Percentiles rank a stretch among this genome's conserved stretches.
phyloP scores from a whole-genome alignment of 2,329 filamentous ascomycete species.

The Aspergillus sp. region DNA sequence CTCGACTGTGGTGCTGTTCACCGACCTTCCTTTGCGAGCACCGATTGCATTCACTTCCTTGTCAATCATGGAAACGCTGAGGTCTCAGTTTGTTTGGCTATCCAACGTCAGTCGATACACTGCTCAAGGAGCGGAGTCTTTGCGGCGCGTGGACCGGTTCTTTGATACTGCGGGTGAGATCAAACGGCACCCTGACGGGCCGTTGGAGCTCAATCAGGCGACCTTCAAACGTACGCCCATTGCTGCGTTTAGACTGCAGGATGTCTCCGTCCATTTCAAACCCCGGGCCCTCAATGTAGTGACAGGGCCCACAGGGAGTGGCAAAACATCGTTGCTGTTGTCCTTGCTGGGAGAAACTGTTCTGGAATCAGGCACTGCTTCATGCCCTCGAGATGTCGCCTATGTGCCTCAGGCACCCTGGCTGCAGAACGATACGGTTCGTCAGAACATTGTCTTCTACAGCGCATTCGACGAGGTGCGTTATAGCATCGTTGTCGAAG shows the following conservation, averaged over 20 bases:
- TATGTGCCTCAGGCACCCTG: constrained; percentile 63
- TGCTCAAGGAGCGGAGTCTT: constrained; percentile 48
- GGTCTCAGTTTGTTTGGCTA: constrained; percentile 53
- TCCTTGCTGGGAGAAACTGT: constrained; percentile 28
- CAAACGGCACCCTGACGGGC: constrained; percentile 50
- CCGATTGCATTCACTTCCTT: constrained; percentile 60
- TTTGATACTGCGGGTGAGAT: constrained; percentile 54
- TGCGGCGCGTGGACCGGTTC: constrained; percentile 56
- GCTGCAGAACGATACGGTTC: constrained; percentile 65
- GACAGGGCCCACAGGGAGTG: constrained; percentile 56
- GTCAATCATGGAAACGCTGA: constrained; percentile 54
- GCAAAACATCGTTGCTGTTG: constrained; percentile 56
- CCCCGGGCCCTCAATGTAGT: constrained; percentile 57
- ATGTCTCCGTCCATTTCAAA: constrained; percentile 48
- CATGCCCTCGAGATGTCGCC: constrained; percentile 54
- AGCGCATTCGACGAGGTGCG: constrained; percentile 54
- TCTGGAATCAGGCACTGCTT: constrained; percentile 22
- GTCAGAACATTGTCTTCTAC: constrained; percentile 65
- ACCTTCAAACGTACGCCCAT: constrained; percentile 53
- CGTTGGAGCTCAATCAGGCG: constrained; percentile 48
- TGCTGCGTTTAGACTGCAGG: constrained; percentile 50
- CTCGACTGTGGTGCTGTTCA: constrained; percentile 51
- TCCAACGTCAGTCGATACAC: constrained; percentile 46
- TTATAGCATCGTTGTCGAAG: constrained; percentile 61
- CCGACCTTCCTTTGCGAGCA: constrained; percentile 51